Conservation (phyloP, 345 rosid species). For the Arabidopsis arenosa region DNA sequence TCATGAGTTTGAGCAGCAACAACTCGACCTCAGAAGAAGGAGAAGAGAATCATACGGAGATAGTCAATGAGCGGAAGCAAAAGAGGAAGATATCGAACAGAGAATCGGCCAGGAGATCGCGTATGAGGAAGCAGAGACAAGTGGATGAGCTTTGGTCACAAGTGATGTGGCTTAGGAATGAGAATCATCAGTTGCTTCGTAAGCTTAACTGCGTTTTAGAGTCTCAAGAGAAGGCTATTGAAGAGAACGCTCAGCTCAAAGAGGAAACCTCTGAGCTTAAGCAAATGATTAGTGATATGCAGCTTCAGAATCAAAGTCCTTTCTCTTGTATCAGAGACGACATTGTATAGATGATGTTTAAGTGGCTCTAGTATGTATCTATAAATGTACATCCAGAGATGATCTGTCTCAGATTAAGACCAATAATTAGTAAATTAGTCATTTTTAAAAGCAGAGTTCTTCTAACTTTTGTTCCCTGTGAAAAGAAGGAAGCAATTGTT, state of each 20-base stretch:
- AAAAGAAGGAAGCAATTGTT: neutral
- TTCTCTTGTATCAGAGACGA: slow-evolving; percentile 59
- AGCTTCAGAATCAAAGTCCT: slow-evolving; percentile 53
- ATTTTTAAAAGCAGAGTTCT: neutral
- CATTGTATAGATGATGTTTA: slow-evolving; percentile 4
- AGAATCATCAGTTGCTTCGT: slow-evolving; percentile 71
- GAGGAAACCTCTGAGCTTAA: slow-evolving; percentile 66
- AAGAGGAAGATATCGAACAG: slow-evolving; percentile 85
- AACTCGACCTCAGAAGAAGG: slow-evolving; percentile 86
- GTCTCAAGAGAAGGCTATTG: slow-evolving; percentile 56
- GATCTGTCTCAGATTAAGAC: neutral
- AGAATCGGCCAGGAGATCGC: slow-evolving; percentile 86
- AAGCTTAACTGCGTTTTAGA: slow-evolving; percentile 69
- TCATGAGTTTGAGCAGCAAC: slow-evolving; percentile 65
- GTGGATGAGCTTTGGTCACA: slow-evolving; percentile 91
- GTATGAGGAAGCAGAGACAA: slow-evolving; percentile 90
- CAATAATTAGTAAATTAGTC: neutral
- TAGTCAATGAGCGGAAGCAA: slow-evolving; percentile 76
- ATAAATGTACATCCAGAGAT: neutral
- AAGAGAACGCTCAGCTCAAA: slow-evolving; percentile 78
- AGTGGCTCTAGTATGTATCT: neutral
- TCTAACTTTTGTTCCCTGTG: neutral
- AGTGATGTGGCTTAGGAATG: slow-evolving; percentile 75
- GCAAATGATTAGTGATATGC: slow-evolving; percentile 65
- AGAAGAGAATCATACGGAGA: slow-evolving; percentile 59